Conservation (phyloP, 768 basidiomycete species). For the Atractiella rhizophila region DNA sequence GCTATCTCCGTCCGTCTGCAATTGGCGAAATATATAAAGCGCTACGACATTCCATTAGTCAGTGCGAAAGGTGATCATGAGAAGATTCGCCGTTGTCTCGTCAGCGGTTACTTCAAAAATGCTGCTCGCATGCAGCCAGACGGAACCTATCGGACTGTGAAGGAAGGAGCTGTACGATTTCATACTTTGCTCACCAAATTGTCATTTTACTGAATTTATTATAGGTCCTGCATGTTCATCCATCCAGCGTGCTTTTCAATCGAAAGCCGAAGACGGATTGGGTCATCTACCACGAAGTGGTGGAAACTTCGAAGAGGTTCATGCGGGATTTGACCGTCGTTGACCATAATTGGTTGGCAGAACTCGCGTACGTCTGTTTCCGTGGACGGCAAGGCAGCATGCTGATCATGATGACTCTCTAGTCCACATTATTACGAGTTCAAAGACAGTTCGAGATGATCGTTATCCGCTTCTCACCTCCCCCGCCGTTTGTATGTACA, state of each 20-base stretch:
- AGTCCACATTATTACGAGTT: conserved; percentile 11
- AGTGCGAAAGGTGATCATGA: conserved; percentile 58
- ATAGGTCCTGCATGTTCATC: conserved; percentile 68
- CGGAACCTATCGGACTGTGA: conserved; percentile 70
- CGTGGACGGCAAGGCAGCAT: not conserved
- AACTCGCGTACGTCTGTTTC: conserved; percentile 17
- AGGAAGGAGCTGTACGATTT: conserved; percentile 47
- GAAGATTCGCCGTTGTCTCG: conserved; percentile 60
- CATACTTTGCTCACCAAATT: not conserved
- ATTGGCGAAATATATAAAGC: conserved; percentile 75
- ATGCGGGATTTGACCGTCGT: conserved; percentile 83
- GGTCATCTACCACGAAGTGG: conserved; percentile 37
- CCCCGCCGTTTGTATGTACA: too few species aligned
- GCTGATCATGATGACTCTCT: not conserved
- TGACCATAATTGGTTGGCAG: conserved; percentile 65
- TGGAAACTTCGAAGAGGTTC: conserved; percentile 86
- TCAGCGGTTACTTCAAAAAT: conserved; percentile 81
- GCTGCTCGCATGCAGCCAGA: conserved; percentile 74
- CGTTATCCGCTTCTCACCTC: too few species aligned
- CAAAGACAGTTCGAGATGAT: too few species aligned
- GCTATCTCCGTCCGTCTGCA: conserved; percentile 88
- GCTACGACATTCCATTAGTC: conserved; percentile 53
- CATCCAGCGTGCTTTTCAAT: conserved; percentile 79
- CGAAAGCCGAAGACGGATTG: conserved; percentile 70
- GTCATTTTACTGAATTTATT: not conserved